Percentiles rank a stretch among this genome's conserved stretches.
These are phyloP conservation scores for Elsinoe batatas DNA, from an alignment of 2,329 filamentous ascomycete species.

Conservation along the genomic window DNA sequence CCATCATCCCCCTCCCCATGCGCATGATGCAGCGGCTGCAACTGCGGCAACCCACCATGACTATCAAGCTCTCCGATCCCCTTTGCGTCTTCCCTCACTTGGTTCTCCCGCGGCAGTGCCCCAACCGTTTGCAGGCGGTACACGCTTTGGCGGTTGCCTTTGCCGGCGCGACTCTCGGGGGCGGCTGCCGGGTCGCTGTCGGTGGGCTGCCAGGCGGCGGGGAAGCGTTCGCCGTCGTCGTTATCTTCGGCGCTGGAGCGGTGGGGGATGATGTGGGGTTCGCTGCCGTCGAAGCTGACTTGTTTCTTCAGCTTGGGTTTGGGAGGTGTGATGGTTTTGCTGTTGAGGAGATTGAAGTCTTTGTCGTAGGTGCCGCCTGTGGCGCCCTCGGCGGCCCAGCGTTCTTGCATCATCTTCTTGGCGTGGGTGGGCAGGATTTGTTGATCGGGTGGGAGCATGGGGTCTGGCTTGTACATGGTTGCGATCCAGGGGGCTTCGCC, in stretches of 20 bases:
- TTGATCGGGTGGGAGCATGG: slow-evolving; percentile 84
- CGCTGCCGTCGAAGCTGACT: neutral
- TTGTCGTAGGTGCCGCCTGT: slow-evolving; percentile 78
- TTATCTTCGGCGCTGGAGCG: neutral
- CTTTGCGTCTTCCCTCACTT: slow-evolving; percentile 6
- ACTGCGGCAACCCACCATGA: neutral
- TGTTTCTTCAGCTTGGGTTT: slow-evolving; percentile 3
- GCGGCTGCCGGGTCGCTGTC: slow-evolving; percentile 18
- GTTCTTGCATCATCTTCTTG: slow-evolving; percentile 80
- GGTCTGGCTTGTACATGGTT: slow-evolving; percentile 91
- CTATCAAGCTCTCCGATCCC: neutral
- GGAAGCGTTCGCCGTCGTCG: neutral
- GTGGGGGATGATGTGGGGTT: neutral
- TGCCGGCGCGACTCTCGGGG: neutral
- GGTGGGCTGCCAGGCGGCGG: neutral
- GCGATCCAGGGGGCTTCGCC: slow-evolving; percentile 94
- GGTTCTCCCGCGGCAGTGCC: neutral
- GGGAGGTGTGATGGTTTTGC: slow-evolving; percentile 38
- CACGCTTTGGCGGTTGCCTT: slow-evolving; percentile 16
- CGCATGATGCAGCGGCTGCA: neutral
- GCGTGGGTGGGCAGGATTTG: slow-evolving; percentile 93
- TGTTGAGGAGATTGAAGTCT: slow-evolving; percentile 72
- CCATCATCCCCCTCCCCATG: neutral
- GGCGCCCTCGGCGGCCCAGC: slow-evolving; percentile 87
- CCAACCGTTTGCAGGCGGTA: slow-evolving; percentile 24